phyloP scores from a whole-genome alignment of 2,329 filamentous ascomycete species.

The Paracorniculantispora psalliotae region DNA sequence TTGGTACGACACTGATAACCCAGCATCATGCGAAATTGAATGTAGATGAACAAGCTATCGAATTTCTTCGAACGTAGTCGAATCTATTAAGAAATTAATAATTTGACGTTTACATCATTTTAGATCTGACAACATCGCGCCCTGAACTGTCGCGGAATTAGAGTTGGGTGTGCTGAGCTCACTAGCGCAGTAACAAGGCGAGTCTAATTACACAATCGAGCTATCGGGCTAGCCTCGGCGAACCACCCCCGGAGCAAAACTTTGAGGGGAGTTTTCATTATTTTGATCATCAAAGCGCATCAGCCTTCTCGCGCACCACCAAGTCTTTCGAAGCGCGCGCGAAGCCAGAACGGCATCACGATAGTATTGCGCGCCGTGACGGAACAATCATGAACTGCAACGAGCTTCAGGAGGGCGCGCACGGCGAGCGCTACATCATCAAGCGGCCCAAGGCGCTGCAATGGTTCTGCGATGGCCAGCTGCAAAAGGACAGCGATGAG shows the following conservation, averaged over 20 bases:
- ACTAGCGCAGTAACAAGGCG: neutral
- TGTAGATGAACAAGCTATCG: too few species aligned
- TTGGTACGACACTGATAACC: too few species aligned
- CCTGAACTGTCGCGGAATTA: neutral
- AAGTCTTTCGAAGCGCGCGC: neutral
- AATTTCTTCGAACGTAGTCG: too few species aligned
- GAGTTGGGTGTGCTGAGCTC: neutral
- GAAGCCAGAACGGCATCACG: neutral
- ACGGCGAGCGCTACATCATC: slow-evolving; percentile 29
- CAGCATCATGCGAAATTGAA: too few species aligned
- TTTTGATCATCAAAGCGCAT: neutral
- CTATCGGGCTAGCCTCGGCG: neutral
- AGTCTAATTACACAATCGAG: neutral
- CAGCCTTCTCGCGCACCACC: neutral
- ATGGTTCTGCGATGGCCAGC: slow-evolving; percentile 39
- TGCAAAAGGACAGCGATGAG: slow-evolving; percentile 37
- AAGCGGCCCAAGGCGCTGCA: slow-evolving; percentile 37
- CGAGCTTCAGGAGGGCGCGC: slow-evolving; percentile 29
- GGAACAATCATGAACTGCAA: slow-evolving; percentile 30
- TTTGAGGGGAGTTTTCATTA: neutral
- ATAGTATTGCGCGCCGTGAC: neutral
- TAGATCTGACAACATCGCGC: too few species aligned
- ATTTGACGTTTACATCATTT: too few species aligned
- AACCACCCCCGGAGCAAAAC: neutral
- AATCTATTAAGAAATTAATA: too few species aligned